Percentiles rank a stretch among this genome's conserved stretches.
These are phyloP conservation scores for Phytophthora brassicae DNA, from an alignment of 352 stramenopile genomes.

Conservation along the genomic window DNA sequence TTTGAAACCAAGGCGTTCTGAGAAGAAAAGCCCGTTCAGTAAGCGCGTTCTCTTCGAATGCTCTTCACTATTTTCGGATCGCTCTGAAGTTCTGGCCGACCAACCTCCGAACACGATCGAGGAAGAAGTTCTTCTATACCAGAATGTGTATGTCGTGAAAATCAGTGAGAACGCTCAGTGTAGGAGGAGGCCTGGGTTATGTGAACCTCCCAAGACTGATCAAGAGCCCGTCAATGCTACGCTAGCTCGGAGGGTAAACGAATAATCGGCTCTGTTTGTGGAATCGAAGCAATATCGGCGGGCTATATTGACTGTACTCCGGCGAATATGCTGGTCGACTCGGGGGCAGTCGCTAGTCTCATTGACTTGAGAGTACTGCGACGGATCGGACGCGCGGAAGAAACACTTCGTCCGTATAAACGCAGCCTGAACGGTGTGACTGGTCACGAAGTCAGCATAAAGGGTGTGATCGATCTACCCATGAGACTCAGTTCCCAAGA, in stretches of 20 bases:
- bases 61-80: too few species aligned
- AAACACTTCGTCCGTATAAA: neutral
- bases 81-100: too few species aligned
- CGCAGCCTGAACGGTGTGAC: neutral
- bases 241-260: neutral
- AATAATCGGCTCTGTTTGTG: neutral
- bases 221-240: too few species aligned
- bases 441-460: neutral
- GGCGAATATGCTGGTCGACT: neutral
- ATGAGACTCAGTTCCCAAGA: neutral
- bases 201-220: too few species aligned
- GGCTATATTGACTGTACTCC: neutral
- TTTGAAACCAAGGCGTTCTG: too few species aligned
- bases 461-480: neutral
- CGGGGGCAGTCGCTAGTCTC: neutral
- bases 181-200: too few species aligned
- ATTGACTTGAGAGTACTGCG: neutral
- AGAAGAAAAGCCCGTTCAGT: too few species aligned
- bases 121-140: too few species aligned
- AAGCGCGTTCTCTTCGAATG: too few species aligned
- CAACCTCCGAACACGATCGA: too few species aligned
- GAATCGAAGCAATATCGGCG: neutral
- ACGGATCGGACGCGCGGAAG: neutral
- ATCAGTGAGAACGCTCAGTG: too few species aligned
- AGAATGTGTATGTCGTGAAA: too few species aligned